Percentiles rank a stretch among this genome's conserved stretches.
These are phyloP conservation scores for Aspergillus thermomutatus DNA, from an alignment of 2,329 filamentous ascomycete species.

Conservation along the genomic window DNA sequence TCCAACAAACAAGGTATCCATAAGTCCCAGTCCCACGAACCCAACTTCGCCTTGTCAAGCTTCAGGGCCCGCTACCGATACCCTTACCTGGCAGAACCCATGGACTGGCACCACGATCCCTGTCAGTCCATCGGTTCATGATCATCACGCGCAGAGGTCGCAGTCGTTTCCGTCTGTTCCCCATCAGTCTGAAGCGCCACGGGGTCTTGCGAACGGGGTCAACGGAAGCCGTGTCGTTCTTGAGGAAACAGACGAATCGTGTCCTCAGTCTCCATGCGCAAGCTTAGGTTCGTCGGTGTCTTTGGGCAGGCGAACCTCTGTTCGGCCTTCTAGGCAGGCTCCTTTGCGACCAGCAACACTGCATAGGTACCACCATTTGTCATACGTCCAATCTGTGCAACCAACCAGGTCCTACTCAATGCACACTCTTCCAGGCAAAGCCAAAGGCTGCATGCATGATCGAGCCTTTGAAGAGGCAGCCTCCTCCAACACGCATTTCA, in stretches of 20 bases:
- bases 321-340: conserved; percentile 15
- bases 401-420: conserved; percentile 30
- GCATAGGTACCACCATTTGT: conserved; percentile 10
- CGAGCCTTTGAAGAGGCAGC: conserved; percentile 24
- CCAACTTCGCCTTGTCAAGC: conserved; percentile 13
- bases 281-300: conserved; percentile 9
- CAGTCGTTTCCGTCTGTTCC: conserved; percentile 23
- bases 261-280: conserved; percentile 6
- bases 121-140: conserved; percentile 8
- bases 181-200: conserved; percentile 9
- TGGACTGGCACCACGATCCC: conserved; percentile 30
- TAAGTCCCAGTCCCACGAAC: conserved; percentile 8
- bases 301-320: conserved; percentile 16
- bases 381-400: conserved; percentile 10
- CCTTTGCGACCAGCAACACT: conserved; percentile 21
- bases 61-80: conserved; percentile 1
- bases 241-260: conserved; percentile 8
- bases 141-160: conserved; percentile 10
- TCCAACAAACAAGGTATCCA: conserved; percentile 23
- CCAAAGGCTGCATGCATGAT: conserved; percentile 23
- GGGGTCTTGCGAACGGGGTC: conserved; percentile 1
- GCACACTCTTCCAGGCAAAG: conserved; percentile 23
- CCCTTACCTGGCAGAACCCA: conserved; percentile 31
- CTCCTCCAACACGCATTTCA: conserved; percentile 32
- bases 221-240: conserved; percentile 2